phyloP scores from a whole-genome alignment of 441 rosid species.

The Pelargonium fulgidum region DNA sequence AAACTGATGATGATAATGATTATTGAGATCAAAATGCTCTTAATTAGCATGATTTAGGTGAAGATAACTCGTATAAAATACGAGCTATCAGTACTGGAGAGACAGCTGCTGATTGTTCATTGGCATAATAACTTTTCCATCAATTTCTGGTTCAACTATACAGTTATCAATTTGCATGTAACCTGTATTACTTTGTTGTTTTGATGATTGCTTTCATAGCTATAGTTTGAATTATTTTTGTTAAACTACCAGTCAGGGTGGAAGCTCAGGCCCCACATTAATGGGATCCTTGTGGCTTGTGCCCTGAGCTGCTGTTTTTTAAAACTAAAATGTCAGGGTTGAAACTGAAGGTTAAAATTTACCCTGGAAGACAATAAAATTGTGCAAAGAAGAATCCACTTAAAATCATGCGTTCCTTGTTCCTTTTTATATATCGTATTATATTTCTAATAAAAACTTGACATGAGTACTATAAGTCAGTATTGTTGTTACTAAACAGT shows the following conservation, averaged over 20 bases:
- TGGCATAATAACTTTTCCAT: neutral
- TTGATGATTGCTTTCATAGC: neutral
- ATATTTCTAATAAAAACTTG: neutral
- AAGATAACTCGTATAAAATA: too few species aligned
- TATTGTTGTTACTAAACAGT: neutral
- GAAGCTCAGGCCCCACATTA: neutral
- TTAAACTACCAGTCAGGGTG: neutral
- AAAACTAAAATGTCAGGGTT: neutral
- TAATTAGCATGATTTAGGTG: too few species aligned
- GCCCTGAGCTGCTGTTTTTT: neutral
- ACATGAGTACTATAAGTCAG: neutral
- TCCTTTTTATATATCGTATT: neutral
- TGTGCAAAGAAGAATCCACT: neutral
- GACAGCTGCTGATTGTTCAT: slow-evolving; percentile 1
- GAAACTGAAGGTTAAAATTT: neutral
- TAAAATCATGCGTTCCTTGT: neutral
- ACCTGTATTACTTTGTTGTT: neutral
- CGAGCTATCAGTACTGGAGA: neutral
- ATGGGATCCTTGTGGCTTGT: neutral
- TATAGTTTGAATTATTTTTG: neutral
- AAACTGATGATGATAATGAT: too few species aligned
- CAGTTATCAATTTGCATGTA: slow-evolving; percentile 4
- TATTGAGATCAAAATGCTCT: too few species aligned
- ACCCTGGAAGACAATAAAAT: neutral
- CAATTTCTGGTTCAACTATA: slow-evolving; percentile 5